A percentile compares a stretch with the other conserved stretches of the same genome.
Evolutionary conservation across 106 monocot species (phyloP).

Genomic region (Allium sativum): DNA sequence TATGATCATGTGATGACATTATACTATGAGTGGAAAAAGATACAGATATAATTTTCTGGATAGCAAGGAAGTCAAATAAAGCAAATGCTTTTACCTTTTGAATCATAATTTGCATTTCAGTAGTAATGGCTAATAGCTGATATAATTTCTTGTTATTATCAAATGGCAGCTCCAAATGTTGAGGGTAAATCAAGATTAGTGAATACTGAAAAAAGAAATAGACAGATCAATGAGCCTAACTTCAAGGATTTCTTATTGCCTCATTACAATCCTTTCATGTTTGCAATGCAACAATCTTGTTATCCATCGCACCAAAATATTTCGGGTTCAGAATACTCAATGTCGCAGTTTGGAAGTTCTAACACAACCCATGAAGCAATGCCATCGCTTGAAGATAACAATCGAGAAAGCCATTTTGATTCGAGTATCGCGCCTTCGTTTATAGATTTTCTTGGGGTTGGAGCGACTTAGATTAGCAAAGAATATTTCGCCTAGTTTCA

Average conservation of each 20-base stretch:
- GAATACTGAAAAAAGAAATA: too few relatives aligned
- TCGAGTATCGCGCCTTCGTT: constrained; percentile 35
- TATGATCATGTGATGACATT: constrained; percentile 1
- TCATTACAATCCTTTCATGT: constrained; percentile 22
- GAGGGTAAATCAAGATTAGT: background rate
- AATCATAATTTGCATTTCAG: too few relatives aligned
- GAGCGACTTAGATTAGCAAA: constrained; percentile 31
- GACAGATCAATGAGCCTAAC: background rate
- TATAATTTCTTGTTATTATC: background rate
- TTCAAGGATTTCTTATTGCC: constrained; percentile 5
- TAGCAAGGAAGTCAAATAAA: too few relatives aligned
- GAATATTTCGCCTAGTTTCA: too few relatives aligned
- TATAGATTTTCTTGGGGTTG: constrained; percentile 95
- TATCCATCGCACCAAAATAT: too few relatives aligned
- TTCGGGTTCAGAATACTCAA: too few relatives aligned
- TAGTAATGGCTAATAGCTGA: too few relatives aligned
- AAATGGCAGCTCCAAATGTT: constrained; percentile 20
- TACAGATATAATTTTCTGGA: too few relatives aligned
- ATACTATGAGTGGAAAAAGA: background rate
- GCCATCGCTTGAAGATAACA: constrained; percentile 10
- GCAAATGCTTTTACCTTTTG: too few relatives aligned
- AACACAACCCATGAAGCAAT: constrained; percentile 4
- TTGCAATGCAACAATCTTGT: constrained; percentile 25
- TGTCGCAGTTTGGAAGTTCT: too few relatives aligned
- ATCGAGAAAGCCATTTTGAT: constrained; percentile 10